phyloP scores from a whole-genome alignment of 2,329 filamentous ascomycete genomes.

The Colletotrichum cereale region DNA sequence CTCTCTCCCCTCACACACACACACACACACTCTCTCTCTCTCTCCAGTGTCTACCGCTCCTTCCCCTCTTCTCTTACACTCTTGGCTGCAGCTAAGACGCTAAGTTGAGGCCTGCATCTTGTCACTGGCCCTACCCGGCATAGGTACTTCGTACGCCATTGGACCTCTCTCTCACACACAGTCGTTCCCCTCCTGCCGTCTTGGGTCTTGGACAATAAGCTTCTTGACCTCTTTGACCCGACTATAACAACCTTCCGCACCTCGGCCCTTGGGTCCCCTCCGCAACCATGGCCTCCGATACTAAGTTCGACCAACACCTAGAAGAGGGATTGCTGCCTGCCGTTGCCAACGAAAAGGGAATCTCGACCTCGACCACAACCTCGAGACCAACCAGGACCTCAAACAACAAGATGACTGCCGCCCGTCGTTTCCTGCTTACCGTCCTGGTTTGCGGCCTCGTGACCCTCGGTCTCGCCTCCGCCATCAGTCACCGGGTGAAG shows the following conservation, averaged over 20 bases:
- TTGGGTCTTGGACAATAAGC: constrained; percentile 31
- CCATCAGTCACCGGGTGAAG: constrained; percentile 26
- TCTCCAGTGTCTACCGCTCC: constrained; percentile 19
- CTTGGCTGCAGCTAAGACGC: constrained; percentile 36
- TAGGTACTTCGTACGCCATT: constrained; percentile 19
- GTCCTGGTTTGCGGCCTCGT: constrained; percentile 43
- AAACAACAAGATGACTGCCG: constrained; percentile 41
- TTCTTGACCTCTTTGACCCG: constrained; percentile 46
- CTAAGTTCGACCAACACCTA: constrained; percentile 38
- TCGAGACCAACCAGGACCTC: constrained; percentile 22
- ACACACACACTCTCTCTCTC: neutral
- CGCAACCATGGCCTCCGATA: constrained; percentile 40
- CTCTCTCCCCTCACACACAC: neutral
- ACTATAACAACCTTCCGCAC: constrained; percentile 46
- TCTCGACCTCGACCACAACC: constrained; percentile 12
- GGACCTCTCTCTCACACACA: constrained; percentile 12
- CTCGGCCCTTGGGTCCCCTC: constrained; percentile 6
- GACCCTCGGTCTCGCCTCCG: constrained; percentile 43
- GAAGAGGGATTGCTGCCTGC: constrained; percentile 42
- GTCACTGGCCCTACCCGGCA: constrained; percentile 31
- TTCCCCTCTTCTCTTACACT: constrained; percentile 30
- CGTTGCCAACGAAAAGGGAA: constrained; percentile 40
- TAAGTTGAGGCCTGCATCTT: constrained; percentile 33
- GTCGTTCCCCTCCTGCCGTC: constrained; percentile 31
- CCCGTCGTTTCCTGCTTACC: constrained; percentile 42